phyloP scores from a whole-genome alignment of 1,284 basidiomycete genomes.

The Cryptococcus maquisensis region DNA sequence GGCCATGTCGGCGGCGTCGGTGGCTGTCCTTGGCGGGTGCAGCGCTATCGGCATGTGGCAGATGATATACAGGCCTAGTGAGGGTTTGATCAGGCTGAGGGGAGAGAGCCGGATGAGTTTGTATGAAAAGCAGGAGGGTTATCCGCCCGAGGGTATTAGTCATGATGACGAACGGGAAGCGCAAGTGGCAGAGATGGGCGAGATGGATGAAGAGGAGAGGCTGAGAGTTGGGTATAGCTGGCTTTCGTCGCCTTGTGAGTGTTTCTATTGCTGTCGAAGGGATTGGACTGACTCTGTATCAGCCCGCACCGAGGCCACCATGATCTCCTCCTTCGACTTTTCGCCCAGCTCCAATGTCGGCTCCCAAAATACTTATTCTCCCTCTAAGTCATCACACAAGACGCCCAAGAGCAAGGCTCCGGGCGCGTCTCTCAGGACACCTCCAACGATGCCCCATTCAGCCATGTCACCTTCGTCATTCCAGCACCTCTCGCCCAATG shows the following conservation, averaged over 20 bases:
- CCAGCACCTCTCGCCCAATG: constrained; percentile 11
- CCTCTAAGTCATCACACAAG: constrained; percentile 4
- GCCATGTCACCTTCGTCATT: background rate
- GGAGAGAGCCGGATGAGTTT: constrained; percentile 9
- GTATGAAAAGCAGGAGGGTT: constrained; percentile 6
- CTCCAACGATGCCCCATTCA: background rate
- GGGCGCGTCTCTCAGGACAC: background rate
- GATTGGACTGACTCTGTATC: background rate
- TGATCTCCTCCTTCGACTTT: constrained; percentile 25
- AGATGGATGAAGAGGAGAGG: constrained; percentile 6
- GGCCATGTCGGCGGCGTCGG: constrained; percentile 5
- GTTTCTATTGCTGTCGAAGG: background rate
- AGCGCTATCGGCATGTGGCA: constrained; percentile 7
- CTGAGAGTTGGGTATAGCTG: constrained; percentile 15
- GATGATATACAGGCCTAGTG: background rate
- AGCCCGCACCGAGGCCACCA: constrained; percentile 15
- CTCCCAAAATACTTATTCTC: too few species aligned
- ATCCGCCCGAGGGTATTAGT: background rate
- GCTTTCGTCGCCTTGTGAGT: constrained; percentile 32
- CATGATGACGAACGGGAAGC: background rate
- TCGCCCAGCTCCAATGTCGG: constrained; percentile 8
- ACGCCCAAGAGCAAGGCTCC: constrained; percentile 11
- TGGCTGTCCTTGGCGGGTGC: constrained; percentile 4
- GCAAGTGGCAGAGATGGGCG: background rate
- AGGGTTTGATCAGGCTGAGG: constrained; percentile 11